A percentile compares a stretch with the other conserved stretches of the same genome.
Evolutionary conservation across 202 grass and related monocot genomes (phyloP).

Genomic region (Miscanthus sacchariflorus): DNA sequence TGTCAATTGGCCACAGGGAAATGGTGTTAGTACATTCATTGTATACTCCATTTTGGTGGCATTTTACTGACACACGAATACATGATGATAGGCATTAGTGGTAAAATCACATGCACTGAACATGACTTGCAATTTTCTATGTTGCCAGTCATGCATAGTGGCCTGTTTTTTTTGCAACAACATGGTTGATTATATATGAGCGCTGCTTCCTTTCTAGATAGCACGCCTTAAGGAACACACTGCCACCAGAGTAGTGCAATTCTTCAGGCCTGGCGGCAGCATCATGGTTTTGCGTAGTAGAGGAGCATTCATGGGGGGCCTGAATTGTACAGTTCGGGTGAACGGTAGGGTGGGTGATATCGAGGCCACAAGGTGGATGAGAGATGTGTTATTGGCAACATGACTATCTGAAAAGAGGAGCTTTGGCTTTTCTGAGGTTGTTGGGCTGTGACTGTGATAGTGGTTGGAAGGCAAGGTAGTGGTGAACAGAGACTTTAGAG

Average conservation of each 20-base stretch:
- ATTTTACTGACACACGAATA: not conserved
- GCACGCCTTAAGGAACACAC: not conserved
- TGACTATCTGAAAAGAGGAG: not conserved
- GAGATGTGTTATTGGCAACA: not conserved
- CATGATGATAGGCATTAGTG: not conserved
- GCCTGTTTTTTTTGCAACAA: not conserved
- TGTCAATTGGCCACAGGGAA: not conserved
- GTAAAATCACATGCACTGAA: not conserved
- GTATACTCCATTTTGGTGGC: not conserved
- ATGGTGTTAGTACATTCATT: not conserved
- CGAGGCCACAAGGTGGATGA: not conserved
- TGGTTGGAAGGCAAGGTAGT: not conserved
- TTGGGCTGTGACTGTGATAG: not conserved
- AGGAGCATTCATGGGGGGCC: too few relatives aligned
- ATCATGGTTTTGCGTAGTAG: not conserved
- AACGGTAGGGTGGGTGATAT: too few relatives aligned
- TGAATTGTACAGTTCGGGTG: too few relatives aligned
- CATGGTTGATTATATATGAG: not conserved
- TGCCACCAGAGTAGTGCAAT: not conserved
- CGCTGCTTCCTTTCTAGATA: not conserved
- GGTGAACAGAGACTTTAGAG: not conserved
- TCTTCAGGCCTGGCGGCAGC: not conserved
- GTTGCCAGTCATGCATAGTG: not conserved
- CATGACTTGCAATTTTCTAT: not conserved
- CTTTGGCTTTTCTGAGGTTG: not conserved